Base-by-base conservation (phyloP, 73 alveolate species). In the Paramecium sonneborni region DNA sequence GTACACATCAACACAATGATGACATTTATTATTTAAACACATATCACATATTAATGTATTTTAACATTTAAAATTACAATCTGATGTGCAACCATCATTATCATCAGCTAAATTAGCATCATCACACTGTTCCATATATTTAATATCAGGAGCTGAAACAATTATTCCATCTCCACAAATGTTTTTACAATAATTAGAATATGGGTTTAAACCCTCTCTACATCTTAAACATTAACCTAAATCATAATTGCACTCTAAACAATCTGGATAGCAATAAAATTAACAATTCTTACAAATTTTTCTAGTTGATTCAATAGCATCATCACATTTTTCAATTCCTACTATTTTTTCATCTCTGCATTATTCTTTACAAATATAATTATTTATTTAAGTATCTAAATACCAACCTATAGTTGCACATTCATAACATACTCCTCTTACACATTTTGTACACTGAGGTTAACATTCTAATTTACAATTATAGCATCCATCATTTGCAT, bases 141-240 rank as follows among this genome's bases (percentile, higher is more conserved):
- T 11, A 3, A 15, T 18, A 43, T 43, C 0, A 43, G 57, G 57
- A 43, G 9, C 39, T 44, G 9, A 10, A 3, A 38, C 41, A 6
- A 79, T n/a, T 21, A 79, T 14, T 6, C 84, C 84, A 37, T 79
- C 91, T 79, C 91, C 91, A 37, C 91, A 79, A 15, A 9, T 12
- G 14, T 43, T 43, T 9, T 43, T 6, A 43, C 57, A 43, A 43
- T 43, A 43, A 18, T 43, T 11, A 43, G 57, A 43, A 0, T 0
- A 0, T 1, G 57, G 57, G 14, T 1, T 5, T 11, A 43, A 43
- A 8, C 57, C 57, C 5, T 11, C 5, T 8, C 5, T 18, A 43
- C 57, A 43, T 11, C 57, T 43, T 43, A 43, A 43, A 12, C 57
- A 43, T 9, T 8, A 11, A 0, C 14, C 14, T 2, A 6, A 11